phyloP scores from a whole-genome alignment of 306 rosid genomes.

The Boehmeria nivea region DNA sequence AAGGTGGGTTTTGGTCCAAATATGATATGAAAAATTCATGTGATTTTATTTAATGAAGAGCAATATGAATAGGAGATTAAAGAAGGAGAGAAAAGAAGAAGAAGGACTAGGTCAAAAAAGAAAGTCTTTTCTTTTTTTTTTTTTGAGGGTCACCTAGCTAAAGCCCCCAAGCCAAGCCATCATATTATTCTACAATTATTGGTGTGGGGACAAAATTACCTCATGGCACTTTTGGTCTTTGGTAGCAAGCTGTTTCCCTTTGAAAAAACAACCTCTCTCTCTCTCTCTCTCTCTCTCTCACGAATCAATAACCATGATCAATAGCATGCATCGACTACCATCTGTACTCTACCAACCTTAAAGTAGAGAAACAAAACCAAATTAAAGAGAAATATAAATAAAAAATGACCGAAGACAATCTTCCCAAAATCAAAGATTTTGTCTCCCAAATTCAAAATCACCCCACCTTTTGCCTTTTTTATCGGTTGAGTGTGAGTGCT shows the following conservation, averaged over 20 bases:
- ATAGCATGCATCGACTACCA: conserved; percentile 38
- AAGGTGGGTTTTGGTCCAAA: conserved; percentile 27
- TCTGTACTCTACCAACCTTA: conserved; percentile 38
- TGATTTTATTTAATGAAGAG: conserved; percentile 35
- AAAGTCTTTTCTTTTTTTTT: conserved; percentile 1
- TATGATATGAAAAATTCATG: conserved; percentile 8
- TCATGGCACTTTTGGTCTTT: conserved; percentile 35
- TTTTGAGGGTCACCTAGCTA: neutral
- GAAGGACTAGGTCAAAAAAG: conserved; percentile 48
- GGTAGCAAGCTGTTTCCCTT: conserved; percentile 68
- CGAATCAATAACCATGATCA: conserved; percentile 36
- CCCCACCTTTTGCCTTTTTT: conserved; percentile 37
- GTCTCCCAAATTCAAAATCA: conserved; percentile 69
- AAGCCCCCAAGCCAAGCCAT: no score
- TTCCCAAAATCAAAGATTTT: conserved; percentile 65
- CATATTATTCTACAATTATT: conserved; percentile 70
- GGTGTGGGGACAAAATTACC: conserved; percentile 52
- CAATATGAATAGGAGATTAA: conserved; percentile 9
- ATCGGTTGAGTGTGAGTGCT: conserved; percentile 38
- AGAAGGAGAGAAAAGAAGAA: neutral
- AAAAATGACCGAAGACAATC: conserved; percentile 45
- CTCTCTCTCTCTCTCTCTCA: conserved; percentile 29
- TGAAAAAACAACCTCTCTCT: conserved; percentile 32
- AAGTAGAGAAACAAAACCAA: conserved; percentile 19
- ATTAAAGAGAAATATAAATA: neutral